Evolutionary conservation across 176 grass and related monocot species (phyloP), one percentile per base, ranked within the genome.

Genomic region (Musa itinerans): DNA sequence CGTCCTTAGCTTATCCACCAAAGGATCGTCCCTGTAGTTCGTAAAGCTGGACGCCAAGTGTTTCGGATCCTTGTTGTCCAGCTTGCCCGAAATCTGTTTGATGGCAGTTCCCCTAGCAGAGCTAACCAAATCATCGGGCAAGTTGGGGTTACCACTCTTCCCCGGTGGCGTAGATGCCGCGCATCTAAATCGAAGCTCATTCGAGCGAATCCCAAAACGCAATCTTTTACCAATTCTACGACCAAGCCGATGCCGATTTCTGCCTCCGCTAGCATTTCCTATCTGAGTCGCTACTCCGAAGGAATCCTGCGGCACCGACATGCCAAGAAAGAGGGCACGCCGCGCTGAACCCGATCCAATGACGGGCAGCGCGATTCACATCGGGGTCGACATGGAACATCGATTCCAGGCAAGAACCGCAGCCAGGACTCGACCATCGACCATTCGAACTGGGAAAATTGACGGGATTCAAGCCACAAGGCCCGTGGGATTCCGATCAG

Each of bases 1-100:
- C 34, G 90, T 93, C 62, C 86, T 83, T 34, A 93, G 78, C 89
- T 93, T 98, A 75, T 89, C 87, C 20, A 98, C 86, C 82, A 98
- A 89, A 11, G 94, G 94, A 57, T 98, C 94, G 56, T 93, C 88
- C 52, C 53, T 80, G 71, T 82, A 96, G 82, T 55, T 73, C 1
- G 81, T 78, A 76, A 92, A 87, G 22, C 65, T 68, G 21, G 84
- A 61, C 16, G 85, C 50, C 65, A 81, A 50, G 19, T 80, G 85
- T 76, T 80, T 13, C 63, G 51, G 27, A 19, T 78, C 76, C 24
- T 71, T 75, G 27, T 78, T 62, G 57, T 57, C 68, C 21, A 78
- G 68, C 1, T 63, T 61, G 52, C 75, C 75, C 12, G 75, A 73
- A 1, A 87, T 67, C 54, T 69, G 78, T 83, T 49, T 83, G 85